phyloP scores from a whole-genome alignment of 805 yeast genomes.

The Starmerella floricola region DNA sequence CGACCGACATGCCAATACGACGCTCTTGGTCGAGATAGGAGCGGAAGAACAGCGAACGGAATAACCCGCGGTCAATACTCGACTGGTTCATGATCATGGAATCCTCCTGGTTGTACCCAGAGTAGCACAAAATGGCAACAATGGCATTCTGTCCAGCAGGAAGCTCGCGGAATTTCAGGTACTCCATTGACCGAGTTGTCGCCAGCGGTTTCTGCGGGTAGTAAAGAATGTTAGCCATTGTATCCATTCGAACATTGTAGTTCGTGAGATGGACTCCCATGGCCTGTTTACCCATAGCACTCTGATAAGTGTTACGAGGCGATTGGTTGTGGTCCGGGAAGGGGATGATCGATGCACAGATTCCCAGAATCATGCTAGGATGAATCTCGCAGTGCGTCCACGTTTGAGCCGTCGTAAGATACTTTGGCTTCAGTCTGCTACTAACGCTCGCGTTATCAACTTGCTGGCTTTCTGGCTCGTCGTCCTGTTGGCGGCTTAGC shows the following conservation, averaged over 20 bases:
- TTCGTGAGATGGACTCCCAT: slow-evolving; percentile 98
- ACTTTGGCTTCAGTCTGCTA: slow-evolving; percentile 66
- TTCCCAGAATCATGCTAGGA: slow-evolving; percentile 97
- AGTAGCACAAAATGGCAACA: slow-evolving; percentile 95
- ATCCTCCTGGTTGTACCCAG: slow-evolving; percentile 99
- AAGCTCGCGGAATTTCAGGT: slow-evolving; percentile 87
- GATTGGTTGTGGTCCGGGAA: slow-evolving; percentile 99
- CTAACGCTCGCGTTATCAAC: slow-evolving; percentile 44
- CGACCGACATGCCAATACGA: slow-evolving; percentile 95
- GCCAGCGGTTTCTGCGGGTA: slow-evolving; percentile 98
- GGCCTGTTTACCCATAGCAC: slow-evolving; percentile 99
- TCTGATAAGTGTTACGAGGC: slow-evolving; percentile 97
- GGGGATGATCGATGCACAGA: slow-evolving; percentile 96
- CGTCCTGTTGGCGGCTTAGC: slow-evolving; percentile 36
- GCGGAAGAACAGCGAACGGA: slow-evolving; percentile 89
- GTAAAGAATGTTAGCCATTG: slow-evolving; percentile 95
- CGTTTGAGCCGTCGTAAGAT: slow-evolving; percentile 54
- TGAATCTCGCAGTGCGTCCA: slow-evolving; percentile 98
- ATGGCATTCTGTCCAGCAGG: slow-evolving; percentile 99
- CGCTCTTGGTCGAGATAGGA: slow-evolving; percentile 98
- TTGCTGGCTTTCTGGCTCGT: slow-evolving; percentile 7
- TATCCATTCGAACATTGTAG: slow-evolving; percentile 95
- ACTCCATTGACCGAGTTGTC: slow-evolving; percentile 96
- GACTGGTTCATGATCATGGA: slow-evolving; percentile 99
- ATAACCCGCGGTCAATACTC: slow-evolving; percentile 90